These are phyloP conservation scores for Evernia prunastri DNA, from an alignment of 495 filamentous ascomycete species.

Conservation along the genomic window DNA sequence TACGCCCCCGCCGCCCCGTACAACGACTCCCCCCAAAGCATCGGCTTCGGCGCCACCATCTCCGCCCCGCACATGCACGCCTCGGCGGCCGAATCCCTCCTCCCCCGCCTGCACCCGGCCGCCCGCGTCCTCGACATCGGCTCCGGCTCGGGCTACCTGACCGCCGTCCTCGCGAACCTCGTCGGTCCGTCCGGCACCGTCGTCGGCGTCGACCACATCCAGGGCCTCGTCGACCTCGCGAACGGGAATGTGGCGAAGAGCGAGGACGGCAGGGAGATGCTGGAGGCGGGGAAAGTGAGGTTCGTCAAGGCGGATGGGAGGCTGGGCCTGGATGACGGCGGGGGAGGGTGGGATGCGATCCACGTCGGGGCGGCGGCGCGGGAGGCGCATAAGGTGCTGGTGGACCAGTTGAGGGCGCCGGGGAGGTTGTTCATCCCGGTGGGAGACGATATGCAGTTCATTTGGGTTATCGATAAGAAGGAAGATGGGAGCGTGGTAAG, in stretches of 20 bases:
- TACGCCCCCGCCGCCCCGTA: slow-evolving; percentile 68
- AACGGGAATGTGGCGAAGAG: slow-evolving; percentile 68
- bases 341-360: slow-evolving; percentile 76
- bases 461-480: slow-evolving; percentile 89
- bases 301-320: slow-evolving; percentile 82
- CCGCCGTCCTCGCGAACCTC: slow-evolving; percentile 79
- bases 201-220: slow-evolving; percentile 87
- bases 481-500: slow-evolving; percentile 64
- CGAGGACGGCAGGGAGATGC: slow-evolving; percentile 53
- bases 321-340: slow-evolving; percentile 47
- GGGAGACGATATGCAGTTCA: slow-evolving; percentile 60
- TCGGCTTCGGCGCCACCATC: slow-evolving; percentile 85
- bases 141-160: slow-evolving; percentile 85
- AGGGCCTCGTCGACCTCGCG: slow-evolving; percentile 65
- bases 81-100: slow-evolving; percentile 60
- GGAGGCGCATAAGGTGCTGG: slow-evolving; percentile 61
- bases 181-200: slow-evolving; percentile 52
- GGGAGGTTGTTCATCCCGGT: slow-evolving; percentile 85
- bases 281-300: slow-evolving; percentile 54
- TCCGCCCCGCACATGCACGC: slow-evolving; percentile 98
- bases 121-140: slow-evolving; percentile 78
- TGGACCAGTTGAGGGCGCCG: slow-evolving; percentile 72
- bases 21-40: slow-evolving; percentile 82
- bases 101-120: slow-evolving; percentile 50
- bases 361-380: slow-evolving; percentile 88